phyloP scores from a whole-genome alignment of 2,329 filamentous ascomycete species.

The Colletotrichum salicis region DNA sequence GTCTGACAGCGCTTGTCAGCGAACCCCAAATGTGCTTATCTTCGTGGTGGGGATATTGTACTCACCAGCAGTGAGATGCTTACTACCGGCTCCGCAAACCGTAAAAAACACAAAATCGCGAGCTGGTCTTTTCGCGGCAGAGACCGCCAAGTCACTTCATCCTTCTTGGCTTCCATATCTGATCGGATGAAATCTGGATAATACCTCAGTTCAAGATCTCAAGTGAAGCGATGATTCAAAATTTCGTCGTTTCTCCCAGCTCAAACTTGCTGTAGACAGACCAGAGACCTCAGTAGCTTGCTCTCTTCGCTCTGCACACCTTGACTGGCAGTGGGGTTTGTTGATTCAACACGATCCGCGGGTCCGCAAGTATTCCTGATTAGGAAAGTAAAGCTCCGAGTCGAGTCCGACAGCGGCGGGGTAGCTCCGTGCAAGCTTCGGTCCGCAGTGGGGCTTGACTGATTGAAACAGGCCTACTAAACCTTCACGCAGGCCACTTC shows the following conservation, averaged over 20 bases:
- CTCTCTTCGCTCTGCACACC: not conserved
- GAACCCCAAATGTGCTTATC: no score
- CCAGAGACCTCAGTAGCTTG: not conserved
- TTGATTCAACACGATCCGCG: no score
- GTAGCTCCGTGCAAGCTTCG: not conserved
- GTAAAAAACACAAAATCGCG: conserved; percentile 19
- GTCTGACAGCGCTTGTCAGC: not conserved
- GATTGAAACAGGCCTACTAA: not conserved
- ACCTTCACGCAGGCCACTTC: not conserved
- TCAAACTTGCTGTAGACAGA: not conserved
- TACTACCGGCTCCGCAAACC: conserved; percentile 26
- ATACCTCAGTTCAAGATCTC: not conserved
- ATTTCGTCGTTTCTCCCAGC: not conserved
- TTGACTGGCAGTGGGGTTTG: not conserved
- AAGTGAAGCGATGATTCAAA: not conserved
- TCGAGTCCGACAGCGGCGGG: not conserved
- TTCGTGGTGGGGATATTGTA: not conserved
- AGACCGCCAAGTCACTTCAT: conserved; percentile 18
- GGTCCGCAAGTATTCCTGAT: no score
- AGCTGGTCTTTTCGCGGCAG: conserved; percentile 26
- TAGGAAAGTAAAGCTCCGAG: not conserved
- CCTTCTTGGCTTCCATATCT: not conserved
- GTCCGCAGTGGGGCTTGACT: not conserved
- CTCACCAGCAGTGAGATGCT: conserved; percentile 23
- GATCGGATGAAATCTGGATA: not conserved